phyloP scores from a whole-genome alignment of 2,329 filamentous ascomycete species.

The Fusarium sp. region DNA sequence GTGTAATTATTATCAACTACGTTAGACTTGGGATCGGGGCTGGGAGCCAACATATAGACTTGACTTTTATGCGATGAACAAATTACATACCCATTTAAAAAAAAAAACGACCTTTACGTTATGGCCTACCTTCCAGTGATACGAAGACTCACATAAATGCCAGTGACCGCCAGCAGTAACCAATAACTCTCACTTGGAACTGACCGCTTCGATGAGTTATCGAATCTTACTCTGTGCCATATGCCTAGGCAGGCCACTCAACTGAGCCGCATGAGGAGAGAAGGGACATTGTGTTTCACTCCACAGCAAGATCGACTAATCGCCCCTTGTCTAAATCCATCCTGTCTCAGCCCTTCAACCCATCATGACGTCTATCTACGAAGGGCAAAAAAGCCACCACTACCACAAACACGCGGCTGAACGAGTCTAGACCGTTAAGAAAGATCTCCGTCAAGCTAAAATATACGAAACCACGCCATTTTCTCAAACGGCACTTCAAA shows the following conservation, averaged over 20 bases:
- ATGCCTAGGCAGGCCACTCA: conserved; percentile 1
- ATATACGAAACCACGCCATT: conserved; percentile 21
- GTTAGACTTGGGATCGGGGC: conserved; percentile 40
- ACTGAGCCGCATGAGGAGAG: conserved; percentile 13
- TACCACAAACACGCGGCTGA: conserved; percentile 10
- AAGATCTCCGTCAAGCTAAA: not conserved
- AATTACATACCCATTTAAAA: not conserved
- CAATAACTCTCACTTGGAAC: not conserved
- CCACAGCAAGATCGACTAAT: conserved; percentile 16
- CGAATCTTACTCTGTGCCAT: not conserved
- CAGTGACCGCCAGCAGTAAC: not conserved
- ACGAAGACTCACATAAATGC: not conserved
- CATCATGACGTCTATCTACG: conserved; percentile 30
- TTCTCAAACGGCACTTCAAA: not conserved
- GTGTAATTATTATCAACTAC: conserved; percentile 43
- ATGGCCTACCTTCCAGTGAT: not conserved
- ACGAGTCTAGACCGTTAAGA: conserved; percentile 21
- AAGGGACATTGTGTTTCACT: conserved; percentile 12
- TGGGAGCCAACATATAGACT: conserved; percentile 43
- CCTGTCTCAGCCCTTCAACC: conserved; percentile 6
- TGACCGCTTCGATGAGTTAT: not conserved
- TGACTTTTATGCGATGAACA: conserved; percentile 32
- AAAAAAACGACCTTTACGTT: not conserved
- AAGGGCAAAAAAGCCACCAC: conserved; percentile 1
- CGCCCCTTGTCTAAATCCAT: conserved; percentile 16